Base-by-base conservation (phyloP, 352 stramenopile species). In the Phytopythium vexans region DNA sequence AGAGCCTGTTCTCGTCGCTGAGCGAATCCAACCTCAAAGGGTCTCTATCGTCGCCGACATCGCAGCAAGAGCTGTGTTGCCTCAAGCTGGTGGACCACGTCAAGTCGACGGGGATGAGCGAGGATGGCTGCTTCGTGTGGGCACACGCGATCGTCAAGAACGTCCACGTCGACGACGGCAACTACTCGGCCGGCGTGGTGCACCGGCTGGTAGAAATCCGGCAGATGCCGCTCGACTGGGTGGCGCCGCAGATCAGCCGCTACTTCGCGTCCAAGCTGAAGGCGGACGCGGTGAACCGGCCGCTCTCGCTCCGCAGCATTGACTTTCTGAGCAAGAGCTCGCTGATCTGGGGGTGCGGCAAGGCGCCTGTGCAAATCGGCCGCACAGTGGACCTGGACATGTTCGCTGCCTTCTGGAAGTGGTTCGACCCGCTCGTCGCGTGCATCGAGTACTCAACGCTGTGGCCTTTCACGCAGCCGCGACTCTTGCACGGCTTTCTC, bases 211-310 rank as follows among this genome's bases (percentile, higher is more conserved):
- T 88, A 6, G 61, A 50, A 10, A 45, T 77, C 3, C 64, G 59
- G 10, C 62, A 62, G 16, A 68, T 89, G 36, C 74, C 80, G 6
- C 59, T 93, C 34, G 77, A 89, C 33, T 82, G 63, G 68, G 56
- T 91, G 15, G 83, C 74, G 4, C 80, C 78, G 1, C 72, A 85
- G 45, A 68, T 91, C 31, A 87, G 80, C 48, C 72, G 74, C n/a
- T 93, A 82, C 57, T 93, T 93, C 63, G 83, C 80, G 15, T 74
- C 77, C n/a, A 76, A 86, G 51, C 57, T 93, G 2, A 80, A 86
- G 49, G 60, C 66, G 36, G 78, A 87, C 43, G 83, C 83, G 3
- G 81, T 82, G 4, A 74, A 67, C 40, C 80, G 82, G 3, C 82
- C 82, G 8, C 58, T 93, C 14, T 93, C 80, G 11, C 62, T 72